A percentile compares a stretch with the other conserved stretches of the same genome.
phyloP scores from a whole-genome alignment of 1,139 yeast species.

The Saccharomyces hybrid region DNA sequence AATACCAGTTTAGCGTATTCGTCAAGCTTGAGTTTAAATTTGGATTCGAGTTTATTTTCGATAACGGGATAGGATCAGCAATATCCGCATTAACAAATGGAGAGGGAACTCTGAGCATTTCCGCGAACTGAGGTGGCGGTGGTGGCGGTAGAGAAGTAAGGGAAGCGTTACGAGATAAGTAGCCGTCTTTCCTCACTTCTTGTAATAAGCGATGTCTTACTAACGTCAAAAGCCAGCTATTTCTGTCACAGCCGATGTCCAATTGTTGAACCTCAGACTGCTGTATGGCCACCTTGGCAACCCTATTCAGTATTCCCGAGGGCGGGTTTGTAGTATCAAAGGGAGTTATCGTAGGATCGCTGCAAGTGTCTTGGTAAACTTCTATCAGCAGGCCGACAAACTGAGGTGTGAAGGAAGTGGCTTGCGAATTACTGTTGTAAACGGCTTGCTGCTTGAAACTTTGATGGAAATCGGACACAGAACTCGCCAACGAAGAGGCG shows the following conservation, averaged over 20 bases:
- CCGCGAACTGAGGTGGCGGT: conserved; percentile 14
- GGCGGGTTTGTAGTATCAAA: conserved; percentile 32
- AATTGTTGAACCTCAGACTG: conserved; percentile 18
- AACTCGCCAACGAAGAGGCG: conserved; percentile 5
- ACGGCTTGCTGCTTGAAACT: conserved; percentile 3
- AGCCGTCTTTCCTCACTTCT: conserved; percentile 28
- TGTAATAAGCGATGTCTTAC: conserved; percentile 25
- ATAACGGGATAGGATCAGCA: background rate
- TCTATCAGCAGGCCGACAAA: conserved; percentile 26
- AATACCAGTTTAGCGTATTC: background rate
- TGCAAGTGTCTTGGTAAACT: conserved; percentile 24
- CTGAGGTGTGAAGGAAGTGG: conserved; percentile 16
- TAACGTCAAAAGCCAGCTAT: conserved; percentile 21
- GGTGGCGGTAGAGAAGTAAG: conserved; percentile 14
- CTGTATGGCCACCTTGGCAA: conserved; percentile 27
- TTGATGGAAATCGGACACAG: conserved; percentile 4
- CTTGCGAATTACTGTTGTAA: conserved; percentile 1
- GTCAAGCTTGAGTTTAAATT: background rate
- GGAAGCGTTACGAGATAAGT: conserved; percentile 22
- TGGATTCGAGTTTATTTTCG: background rate
- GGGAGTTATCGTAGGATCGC: conserved; percentile 33
- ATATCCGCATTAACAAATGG: background rate
- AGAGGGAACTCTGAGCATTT: conserved; percentile 7
- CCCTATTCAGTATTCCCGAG: conserved; percentile 28
- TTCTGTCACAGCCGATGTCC: conserved; percentile 26